phyloP scores from a whole-genome alignment of 306 rosid genomes.

The Clitoria ternatea region DNA sequence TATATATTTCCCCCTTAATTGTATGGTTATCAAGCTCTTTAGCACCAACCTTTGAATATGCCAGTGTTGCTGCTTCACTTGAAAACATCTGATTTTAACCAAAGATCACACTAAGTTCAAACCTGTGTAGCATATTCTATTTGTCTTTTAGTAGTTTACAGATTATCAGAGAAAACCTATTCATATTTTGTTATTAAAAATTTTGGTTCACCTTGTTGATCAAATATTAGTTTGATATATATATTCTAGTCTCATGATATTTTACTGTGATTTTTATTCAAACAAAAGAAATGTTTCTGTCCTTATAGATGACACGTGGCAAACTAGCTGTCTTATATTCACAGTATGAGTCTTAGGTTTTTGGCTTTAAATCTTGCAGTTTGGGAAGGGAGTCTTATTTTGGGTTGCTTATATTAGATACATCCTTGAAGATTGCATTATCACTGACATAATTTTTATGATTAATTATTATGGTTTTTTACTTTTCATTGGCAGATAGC shows the following conservation, averaged over 20 bases:
- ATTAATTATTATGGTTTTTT: slow-evolving; percentile 11
- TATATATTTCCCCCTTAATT: neutral
- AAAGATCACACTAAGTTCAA: neutral
- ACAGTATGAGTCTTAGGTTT: neutral
- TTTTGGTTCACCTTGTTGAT: neutral
- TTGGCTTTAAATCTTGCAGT: neutral
- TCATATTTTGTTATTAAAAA: neutral
- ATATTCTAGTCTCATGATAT: neutral
- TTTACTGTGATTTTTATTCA: neutral
- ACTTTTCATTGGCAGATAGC: slow-evolving; percentile 56
- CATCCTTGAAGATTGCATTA: neutral
- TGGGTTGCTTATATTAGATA: slow-evolving; percentile 15
- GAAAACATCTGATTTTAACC: neutral
- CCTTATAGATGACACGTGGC: neutral
- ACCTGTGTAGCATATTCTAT: neutral
- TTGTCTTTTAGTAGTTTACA: neutral
- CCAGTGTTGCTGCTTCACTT: neutral
- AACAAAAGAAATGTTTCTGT: neutral
- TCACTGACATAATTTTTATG: neutral
- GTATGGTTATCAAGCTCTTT: slow-evolving; percentile 8
- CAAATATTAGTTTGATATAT: neutral
- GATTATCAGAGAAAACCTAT: neutral
- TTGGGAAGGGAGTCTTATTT: neutral
- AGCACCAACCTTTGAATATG: neutral
- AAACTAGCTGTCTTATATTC: neutral